A percentile compares a stretch with the other conserved stretches of the same genome.
These are phyloP conservation scores for Kernera saxatilis DNA, from an alignment of 345 rosid species.

Conservation along the genomic window DNA sequence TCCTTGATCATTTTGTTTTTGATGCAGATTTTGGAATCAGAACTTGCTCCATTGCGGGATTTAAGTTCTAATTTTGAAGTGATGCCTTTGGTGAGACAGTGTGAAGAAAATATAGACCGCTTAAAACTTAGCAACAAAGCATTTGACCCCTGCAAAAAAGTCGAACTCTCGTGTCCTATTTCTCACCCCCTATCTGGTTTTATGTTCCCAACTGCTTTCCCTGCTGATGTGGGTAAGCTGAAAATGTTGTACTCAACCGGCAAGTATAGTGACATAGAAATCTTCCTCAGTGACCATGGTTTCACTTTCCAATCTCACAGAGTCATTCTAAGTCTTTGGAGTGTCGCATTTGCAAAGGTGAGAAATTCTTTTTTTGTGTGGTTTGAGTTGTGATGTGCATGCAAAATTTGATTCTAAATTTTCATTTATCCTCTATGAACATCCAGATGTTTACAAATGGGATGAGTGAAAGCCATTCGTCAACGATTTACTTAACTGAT, in stretches of 20 bases:
- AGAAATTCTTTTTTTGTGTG: slow-evolving; percentile 16
- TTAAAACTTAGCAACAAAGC: slow-evolving; percentile 48
- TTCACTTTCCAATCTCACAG: slow-evolving; percentile 62
- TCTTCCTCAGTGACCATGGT: slow-evolving; percentile 61
- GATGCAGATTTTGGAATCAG: slow-evolving; percentile 64
- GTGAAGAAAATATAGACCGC: slow-evolving; percentile 58
- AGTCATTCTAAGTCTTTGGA: slow-evolving; percentile 79
- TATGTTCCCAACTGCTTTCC: slow-evolving; percentile 62
- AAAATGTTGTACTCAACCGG: slow-evolving; percentile 41
- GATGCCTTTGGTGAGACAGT: slow-evolving; percentile 64
- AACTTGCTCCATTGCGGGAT: slow-evolving; percentile 53
- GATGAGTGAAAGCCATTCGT: slow-evolving; percentile 80
- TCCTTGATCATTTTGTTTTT: neutral
- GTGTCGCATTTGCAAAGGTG: slow-evolving; percentile 91
- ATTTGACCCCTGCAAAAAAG: slow-evolving; percentile 46
- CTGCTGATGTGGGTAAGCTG: slow-evolving; percentile 58
- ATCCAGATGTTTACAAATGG: slow-evolving; percentile 98
- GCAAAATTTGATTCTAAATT: neutral
- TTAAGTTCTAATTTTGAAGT: slow-evolving; percentile 65
- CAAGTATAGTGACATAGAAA: slow-evolving; percentile 54
- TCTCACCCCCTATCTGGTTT: slow-evolving; percentile 40
- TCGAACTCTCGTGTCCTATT: slow-evolving; percentile 58
- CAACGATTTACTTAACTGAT: slow-evolving; percentile 63
- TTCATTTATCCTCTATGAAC: neutral
- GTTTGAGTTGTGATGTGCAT: neutral